Conservation (phyloP, 345 rosid species). For the Lumnitzera littorea region DNA sequence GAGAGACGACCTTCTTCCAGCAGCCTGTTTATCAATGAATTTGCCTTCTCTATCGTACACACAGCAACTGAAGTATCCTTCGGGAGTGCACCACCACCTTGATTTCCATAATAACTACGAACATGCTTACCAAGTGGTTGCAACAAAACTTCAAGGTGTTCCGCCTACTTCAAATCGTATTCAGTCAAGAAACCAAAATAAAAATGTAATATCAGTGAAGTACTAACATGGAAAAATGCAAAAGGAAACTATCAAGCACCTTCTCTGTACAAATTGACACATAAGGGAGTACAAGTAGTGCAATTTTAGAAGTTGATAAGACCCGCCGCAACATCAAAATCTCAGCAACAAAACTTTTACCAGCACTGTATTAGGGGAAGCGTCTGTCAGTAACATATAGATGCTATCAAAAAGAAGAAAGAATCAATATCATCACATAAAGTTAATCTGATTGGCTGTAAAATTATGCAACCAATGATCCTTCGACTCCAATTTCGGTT, state of each 20-base stretch:
- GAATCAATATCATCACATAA: too few relatives aligned
- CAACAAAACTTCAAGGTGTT: conserved; percentile 81
- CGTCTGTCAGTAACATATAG: conserved; percentile 14
- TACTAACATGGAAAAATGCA: background rate
- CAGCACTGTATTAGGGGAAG: conserved; percentile 56
- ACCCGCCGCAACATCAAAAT: conserved; percentile 91
- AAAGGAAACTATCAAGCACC: conserved; percentile 32
- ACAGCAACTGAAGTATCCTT: conserved; percentile 96
- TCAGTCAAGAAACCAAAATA: background rate
- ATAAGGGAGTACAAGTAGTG: conserved; percentile 92
- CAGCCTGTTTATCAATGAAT: conserved; percentile 74
- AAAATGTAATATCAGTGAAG: background rate
- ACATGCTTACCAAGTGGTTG: conserved; percentile 94
- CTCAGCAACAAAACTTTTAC: conserved; percentile 98
- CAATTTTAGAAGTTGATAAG: conserved; percentile 73
- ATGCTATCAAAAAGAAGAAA: background rate
- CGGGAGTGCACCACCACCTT: conserved; percentile 97
- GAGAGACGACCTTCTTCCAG: conserved; percentile 94
- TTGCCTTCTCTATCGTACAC: conserved; percentile 99
- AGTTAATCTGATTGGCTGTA: too few relatives aligned
- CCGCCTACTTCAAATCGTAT: conserved; percentile 48
- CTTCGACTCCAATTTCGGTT: too few relatives aligned
- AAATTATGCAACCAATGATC: too few relatives aligned
- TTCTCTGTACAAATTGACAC: conserved; percentile 94
- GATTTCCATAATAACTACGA: conserved; percentile 87